Conservation (phyloP, 148 eudicot genomes). For the Camellia japonica region DNA sequence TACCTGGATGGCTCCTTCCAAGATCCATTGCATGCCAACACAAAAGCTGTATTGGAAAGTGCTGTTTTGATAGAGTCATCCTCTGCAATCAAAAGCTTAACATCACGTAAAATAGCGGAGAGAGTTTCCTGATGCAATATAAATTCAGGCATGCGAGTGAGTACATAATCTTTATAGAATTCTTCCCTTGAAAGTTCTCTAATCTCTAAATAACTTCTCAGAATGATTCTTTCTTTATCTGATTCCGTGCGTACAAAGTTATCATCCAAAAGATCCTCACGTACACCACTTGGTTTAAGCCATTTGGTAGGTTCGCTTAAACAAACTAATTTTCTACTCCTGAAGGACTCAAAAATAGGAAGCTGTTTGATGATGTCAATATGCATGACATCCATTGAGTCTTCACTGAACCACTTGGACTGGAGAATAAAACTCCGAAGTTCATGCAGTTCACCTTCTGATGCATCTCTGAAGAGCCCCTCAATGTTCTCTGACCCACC, state of each 20-base stretch:
- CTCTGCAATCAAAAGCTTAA: conserved; percentile 64
- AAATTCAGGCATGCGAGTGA: conserved; percentile 77
- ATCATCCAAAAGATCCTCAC: conserved; percentile 83
- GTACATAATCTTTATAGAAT: conserved; percentile 77
- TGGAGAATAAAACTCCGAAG: conserved; percentile 90
- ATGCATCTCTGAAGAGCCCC: conserved; percentile 63
- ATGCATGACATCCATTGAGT: conserved; percentile 47
- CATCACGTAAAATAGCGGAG: conserved; percentile 60
- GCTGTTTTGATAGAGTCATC: conserved; percentile 61
- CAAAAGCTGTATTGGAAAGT: conserved; percentile 71
- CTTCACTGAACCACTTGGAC: conserved; percentile 89
- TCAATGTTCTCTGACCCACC: conserved; percentile 51
- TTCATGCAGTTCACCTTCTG: conserved; percentile 89
- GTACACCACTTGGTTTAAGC: conserved; percentile 76
- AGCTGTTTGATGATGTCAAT: conserved; percentile 62
- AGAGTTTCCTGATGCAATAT: conserved; percentile 59
- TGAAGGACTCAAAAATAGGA: conserved; percentile 90
- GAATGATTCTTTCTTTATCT: conserved; percentile 73
- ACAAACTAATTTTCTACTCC: conserved; percentile 63
- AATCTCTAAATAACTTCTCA: conserved; percentile 55
- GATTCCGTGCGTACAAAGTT: conserved; percentile 85
- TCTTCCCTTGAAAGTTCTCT: conserved; percentile 64
- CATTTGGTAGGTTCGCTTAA: conserved; percentile 65
- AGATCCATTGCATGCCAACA: conserved; percentile 66
- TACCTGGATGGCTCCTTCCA: conserved; percentile 96